Base-by-base conservation (phyloP, 129 eudicot genomes). In the Artemisia argyi region DNA sequence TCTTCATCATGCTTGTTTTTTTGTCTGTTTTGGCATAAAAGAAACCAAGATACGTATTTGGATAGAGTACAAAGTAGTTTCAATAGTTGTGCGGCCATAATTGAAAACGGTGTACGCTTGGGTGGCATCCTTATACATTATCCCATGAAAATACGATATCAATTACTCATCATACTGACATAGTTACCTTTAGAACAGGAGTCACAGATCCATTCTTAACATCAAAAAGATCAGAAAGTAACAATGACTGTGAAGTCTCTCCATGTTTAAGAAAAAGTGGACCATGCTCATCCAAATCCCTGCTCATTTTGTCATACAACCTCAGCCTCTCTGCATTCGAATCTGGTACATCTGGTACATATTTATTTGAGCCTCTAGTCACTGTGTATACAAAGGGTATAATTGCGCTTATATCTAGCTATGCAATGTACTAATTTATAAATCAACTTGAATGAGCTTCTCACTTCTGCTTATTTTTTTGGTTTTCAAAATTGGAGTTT, bases 201-300 rank as follows among this genome's bases (percentile, higher is more conserved):
- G 79, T 81, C 59, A 90, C 88, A 22, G 56, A 61, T 63, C 92
- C 98, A 79, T 88, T 83, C 17, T 85, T 75, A 9, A 85, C 32
- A 32, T 78, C 68, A 66, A 94, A 94, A 20, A 94, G 76, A 73
- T 94, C 97, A 22, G 98, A 87, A 63, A 94, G 87, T 22, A 86
- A 80, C 70, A 94, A 73, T 15, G 96, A 87, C 56, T 94, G 98
- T 49, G 98, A 90, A 73, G 98, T 94, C 77, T 90, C 80, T 22
- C 98, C 97, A 24, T 84, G 85, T 66, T 82, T 87, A 19, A 94
- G 87, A 76, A 94, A 94, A 64, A 80, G 87, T n/a, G 96, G 88
- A 55, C 97, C 98, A 20, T 88, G 88, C 67, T 90, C 92, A 73
- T 94, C 87, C 82, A 94, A 82, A 75, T 90, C 92, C 80, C 76